Evolutionary conservation across 2,329 filamentous ascomycete species (phyloP).

Genomic region (Penicillium sp.): DNA sequence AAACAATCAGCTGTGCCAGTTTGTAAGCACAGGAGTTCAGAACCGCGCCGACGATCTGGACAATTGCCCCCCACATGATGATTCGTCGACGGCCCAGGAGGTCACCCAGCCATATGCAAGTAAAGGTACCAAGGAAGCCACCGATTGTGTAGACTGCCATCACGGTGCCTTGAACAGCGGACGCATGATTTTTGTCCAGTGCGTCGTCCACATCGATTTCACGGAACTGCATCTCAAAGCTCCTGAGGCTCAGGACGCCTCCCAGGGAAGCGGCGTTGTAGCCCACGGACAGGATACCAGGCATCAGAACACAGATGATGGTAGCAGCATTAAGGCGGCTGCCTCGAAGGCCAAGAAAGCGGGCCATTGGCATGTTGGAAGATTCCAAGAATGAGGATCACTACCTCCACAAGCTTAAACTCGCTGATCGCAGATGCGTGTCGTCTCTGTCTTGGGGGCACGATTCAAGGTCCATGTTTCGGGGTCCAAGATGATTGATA

Average conservation of each 20-base stretch:
- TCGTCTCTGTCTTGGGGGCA: not conserved
- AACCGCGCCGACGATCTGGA: conserved; percentile 13
- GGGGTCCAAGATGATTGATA: not conserved
- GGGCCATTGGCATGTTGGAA: conserved; percentile 7
- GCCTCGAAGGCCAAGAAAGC: conserved; percentile 19
- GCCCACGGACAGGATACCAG: conserved; percentile 15
- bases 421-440: conserved; percentile 3
- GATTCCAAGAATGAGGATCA: conserved; percentile 5
- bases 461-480: not conserved
- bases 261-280: conserved; percentile 19
- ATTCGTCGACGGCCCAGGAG: conserved; percentile 16
- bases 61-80: conserved; percentile 15
- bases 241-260: conserved; percentile 13
- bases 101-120: conserved; percentile 19
- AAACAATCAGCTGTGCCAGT: conserved; percentile 10
- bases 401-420: conserved; percentile 5
- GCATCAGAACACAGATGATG: conserved; percentile 20
- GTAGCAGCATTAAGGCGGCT: conserved; percentile 16
- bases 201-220: conserved; percentile 14
- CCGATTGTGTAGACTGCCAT: conserved; percentile 17
- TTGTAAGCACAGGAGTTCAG: conserved; percentile 12
- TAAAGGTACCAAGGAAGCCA: conserved; percentile 15
- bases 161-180: conserved; percentile 15
- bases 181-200: conserved; percentile 7
- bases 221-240: conserved; percentile 16